phyloP scores from a whole-genome alignment of 2,329 filamentous ascomycete species.

The Thelonectria discophora region DNA sequence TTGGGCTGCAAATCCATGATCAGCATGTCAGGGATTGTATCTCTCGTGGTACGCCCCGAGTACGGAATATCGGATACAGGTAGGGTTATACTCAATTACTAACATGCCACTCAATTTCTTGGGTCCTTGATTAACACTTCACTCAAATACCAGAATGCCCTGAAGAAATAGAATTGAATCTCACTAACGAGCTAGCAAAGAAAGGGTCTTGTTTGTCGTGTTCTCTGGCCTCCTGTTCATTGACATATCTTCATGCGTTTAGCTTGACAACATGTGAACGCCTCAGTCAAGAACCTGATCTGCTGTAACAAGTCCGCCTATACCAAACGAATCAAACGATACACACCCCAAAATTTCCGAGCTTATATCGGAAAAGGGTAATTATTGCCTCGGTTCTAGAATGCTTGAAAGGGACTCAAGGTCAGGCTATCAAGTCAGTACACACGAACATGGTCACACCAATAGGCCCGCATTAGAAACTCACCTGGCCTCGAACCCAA shows the following conservation, averaged over 20 bases:
- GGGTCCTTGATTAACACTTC: neutral
- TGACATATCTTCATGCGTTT: neutral
- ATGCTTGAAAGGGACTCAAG: no score
- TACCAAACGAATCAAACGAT: neutral
- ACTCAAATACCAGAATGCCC: neutral
- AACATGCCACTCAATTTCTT: neutral
- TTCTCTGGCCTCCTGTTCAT: neutral
- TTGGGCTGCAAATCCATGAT: no score
- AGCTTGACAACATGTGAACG: neutral
- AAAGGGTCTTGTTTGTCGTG: neutral
- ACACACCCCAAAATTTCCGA: neutral
- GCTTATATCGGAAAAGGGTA: no score
- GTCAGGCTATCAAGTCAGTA: neutral
- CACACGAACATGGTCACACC: neutral
- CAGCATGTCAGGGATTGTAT: no score
- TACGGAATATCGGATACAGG: no score
- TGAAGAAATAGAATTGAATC: neutral
- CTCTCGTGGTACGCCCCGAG: no score
- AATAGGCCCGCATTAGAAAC: neutral
- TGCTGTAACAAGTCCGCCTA: neutral
- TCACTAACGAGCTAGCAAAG: neutral
- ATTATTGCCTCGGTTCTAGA: no score
- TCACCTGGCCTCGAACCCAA: neutral
- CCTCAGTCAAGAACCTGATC: neutral
- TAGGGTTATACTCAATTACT: neutral